Evolutionary conservation across 2,329 filamentous ascomycete genomes (phyloP).

Genomic region (Alternaria viburni): DNA sequence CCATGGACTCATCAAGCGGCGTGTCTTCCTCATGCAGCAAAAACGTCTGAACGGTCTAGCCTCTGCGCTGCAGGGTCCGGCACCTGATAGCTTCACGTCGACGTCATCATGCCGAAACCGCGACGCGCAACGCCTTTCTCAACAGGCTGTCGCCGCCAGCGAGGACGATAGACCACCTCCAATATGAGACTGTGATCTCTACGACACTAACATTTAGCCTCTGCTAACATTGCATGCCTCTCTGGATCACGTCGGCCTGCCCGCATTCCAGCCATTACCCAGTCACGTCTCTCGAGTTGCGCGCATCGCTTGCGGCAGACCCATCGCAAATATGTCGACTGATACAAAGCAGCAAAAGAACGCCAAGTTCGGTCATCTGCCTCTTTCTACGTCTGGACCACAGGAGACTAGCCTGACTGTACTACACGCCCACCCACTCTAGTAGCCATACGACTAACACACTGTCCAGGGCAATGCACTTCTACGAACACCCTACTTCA

Average conservation of each 20-base stretch:
- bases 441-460: background rate
- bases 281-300: background rate
- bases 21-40: background rate
- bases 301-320: background rate
- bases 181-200: background rate
- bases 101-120: constrained; percentile 2
- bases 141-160: background rate
- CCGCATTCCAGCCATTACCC: background rate
- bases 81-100: background rate
- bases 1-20: background rate
- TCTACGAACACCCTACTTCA: constrained; percentile 72
- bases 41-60: background rate
- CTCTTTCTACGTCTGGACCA: constrained; percentile 51
- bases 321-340: constrained; percentile 16
- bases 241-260: background rate
- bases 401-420: constrained; percentile 50
- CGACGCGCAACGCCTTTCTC: background rate
- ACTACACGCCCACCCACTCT: background rate
- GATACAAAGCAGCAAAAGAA: constrained; percentile 30
- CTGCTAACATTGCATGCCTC: background rate
- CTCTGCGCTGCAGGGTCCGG: background rate
- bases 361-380: constrained; percentile 47
- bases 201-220: background rate
- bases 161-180: background rate
- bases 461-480: constrained; percentile 54